Evolutionary conservation across 495 filamentous ascomycete species (phyloP), one percentile per base, ranked within the genome.

Genomic region (Wilcoxina mikolae): DNA sequence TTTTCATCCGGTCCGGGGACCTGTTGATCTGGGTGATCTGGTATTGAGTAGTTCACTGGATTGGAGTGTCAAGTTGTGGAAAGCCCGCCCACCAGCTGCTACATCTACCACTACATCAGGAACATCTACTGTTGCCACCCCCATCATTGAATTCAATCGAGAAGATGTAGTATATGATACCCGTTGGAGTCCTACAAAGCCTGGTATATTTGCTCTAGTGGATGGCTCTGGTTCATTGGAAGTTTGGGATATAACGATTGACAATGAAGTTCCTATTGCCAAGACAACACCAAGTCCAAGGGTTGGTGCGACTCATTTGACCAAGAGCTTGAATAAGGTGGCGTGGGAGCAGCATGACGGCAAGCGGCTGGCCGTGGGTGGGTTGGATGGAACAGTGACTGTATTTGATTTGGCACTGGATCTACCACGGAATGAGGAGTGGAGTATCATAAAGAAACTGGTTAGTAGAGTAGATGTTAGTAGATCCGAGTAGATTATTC

Each of bases 31-130:
- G n/a, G 88, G 90, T 25, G 93, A 99, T 58, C 73, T 99, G 2
- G 83, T 96, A 42, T 75, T 99, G 28, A 85, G 81, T 22, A 80
- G 82, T 11, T 84, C 81, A 41, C 72, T 96, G 11, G 91, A 99
- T 72, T 99, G 91, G 91, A 89, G 81, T 62, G 87, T 95, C 55
- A 95, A 93, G 69, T 73, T 99, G 23, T 99, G 91, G 91, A 90
- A 88, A 68, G 82, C 90, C 18, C 79, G 85, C 2, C 82, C 91
- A 2, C 81, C 85, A 5, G 81, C 80, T 0, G 80, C 80, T 4
- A 81, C 77, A 0, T 75, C 76, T 25, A 70, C 73, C 25, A 69
- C 67, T 18, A 68, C 73, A 42, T 67, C 67, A 35, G 74, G 76
- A 18, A 76, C 78, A 12, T 27, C 56, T 26, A 56, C 65, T 33